Evolutionary conservation across 352 stramenopile species (phyloP).

Genomic region (Pythium aristosporum): DNA sequence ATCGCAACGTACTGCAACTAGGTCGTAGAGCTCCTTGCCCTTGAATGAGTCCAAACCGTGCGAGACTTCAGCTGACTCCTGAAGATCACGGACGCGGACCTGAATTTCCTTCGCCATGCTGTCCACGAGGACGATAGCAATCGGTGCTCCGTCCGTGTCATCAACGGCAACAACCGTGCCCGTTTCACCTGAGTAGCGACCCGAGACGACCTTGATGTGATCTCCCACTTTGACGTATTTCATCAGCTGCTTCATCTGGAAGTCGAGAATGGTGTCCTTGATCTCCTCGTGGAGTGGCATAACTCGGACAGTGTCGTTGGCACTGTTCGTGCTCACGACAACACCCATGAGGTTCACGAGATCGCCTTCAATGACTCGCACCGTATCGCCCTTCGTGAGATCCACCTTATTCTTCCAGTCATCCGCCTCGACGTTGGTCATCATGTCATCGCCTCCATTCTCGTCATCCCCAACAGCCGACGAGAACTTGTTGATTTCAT

Average conservation of each 20-base stretch:
- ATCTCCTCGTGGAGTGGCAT: conserved; percentile 91
- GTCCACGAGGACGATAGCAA: conserved; percentile 88
- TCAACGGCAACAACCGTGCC: conserved; percentile 89
- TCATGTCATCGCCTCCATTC: conserved; percentile 62
- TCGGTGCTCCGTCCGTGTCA: conserved; percentile 74
- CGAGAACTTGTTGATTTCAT: conserved; percentile 90
- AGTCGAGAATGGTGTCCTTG: conserved; percentile 89
- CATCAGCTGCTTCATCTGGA: conserved; percentile 88
- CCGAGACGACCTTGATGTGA: conserved; percentile 91
- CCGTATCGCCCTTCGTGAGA: conserved; percentile 87
- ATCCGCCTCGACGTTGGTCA: conserved; percentile 70
- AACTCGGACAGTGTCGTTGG: conserved; percentile 85
- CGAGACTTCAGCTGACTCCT: conserved; percentile 88
- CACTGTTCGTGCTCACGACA: conserved; percentile 86
- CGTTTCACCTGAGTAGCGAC: conserved; percentile 87
- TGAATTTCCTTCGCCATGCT: conserved; percentile 91
- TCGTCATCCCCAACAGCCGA: conserved; percentile 62
- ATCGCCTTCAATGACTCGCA: conserved; percentile 86
- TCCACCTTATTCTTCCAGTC: conserved; percentile 90
- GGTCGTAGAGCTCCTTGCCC: conserved; percentile 88
- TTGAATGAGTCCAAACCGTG: conserved; percentile 89
- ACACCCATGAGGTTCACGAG: conserved; percentile 90
- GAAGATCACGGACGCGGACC: conserved; percentile 87
- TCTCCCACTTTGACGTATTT: conserved; percentile 92
- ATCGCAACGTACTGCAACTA: conserved; percentile 62